These are phyloP conservation scores for Ramichloridium luteum DNA, from an alignment of 2,329 filamentous ascomycete species.

Conservation along the genomic window DNA sequence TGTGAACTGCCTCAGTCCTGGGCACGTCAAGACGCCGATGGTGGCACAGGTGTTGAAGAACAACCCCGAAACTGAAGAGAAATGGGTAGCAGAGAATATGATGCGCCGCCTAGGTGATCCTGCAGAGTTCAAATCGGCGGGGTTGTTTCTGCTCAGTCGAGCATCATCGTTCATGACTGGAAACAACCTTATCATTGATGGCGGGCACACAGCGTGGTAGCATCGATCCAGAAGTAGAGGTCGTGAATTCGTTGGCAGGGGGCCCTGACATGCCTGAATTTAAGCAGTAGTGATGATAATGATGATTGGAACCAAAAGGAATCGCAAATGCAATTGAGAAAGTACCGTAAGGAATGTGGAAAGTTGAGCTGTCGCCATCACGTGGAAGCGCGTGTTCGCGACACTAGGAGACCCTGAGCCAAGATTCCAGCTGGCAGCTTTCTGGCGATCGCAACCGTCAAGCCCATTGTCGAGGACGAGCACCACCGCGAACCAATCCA, in stretches of 20 bases:
- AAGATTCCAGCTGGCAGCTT: neutral
- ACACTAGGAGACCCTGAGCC: neutral
- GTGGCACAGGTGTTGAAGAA: slow-evolving; percentile 20
- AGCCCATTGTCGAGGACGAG: no score
- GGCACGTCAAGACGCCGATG: slow-evolving; percentile 25
- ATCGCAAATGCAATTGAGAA: no score
- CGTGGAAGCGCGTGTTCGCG: no score
- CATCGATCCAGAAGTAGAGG: no score
- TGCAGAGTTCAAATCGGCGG: slow-evolving; percentile 21
- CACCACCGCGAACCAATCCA: no score
- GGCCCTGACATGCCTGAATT: no score
- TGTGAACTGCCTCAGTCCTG: slow-evolving; percentile 24
- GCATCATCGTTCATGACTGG: slow-evolving; percentile 21
- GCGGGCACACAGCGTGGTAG: slow-evolving; percentile 18
- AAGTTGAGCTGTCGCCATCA: no score
- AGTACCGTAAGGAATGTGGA: no score
- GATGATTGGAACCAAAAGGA: no score
- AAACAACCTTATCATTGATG: slow-evolving; percentile 19
- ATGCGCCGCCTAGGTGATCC: slow-evolving; percentile 20
- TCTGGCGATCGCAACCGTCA: no score
- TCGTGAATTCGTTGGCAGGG: no score
- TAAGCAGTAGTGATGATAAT: no score
- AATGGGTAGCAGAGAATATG: slow-evolving; percentile 25
- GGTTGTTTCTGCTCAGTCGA: slow-evolving; percentile 22
- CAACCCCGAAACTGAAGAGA: slow-evolving; percentile 18